phyloP scores from a whole-genome alignment of 2,329 filamentous ascomycete genomes.

The Dothidotthia symphoricarpi region DNA sequence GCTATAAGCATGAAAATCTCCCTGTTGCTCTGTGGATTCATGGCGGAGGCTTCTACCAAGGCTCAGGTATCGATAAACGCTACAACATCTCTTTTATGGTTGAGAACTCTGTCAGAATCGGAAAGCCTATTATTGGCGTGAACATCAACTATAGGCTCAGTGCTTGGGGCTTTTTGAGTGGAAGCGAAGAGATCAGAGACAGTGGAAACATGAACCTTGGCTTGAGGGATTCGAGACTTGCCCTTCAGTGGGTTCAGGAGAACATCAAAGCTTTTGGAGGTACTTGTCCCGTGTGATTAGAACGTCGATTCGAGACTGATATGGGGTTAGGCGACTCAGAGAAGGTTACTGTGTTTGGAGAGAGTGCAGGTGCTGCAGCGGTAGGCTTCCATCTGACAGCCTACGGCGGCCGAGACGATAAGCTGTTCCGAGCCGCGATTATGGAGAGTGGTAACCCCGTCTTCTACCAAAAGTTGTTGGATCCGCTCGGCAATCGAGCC shows the following conservation, averaged over 20 bases:
- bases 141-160: constrained; percentile 54
- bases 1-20: constrained; percentile 38
- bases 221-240: constrained; percentile 48
- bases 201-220: constrained; percentile 51
- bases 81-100: constrained; percentile 53
- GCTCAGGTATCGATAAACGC: constrained; percentile 53
- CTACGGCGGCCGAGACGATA: constrained; percentile 50
- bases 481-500: constrained; percentile 18
- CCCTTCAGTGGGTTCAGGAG: constrained; percentile 47
- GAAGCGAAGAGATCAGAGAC: constrained; percentile 30
- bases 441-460: constrained; percentile 47
- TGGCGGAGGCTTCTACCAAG: constrained; percentile 52
- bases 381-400: constrained; percentile 50
- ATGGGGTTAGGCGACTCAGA: constrained; percentile 34
- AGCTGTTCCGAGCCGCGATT: constrained; percentile 49
- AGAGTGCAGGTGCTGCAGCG: constrained; percentile 46
- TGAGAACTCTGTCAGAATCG: constrained; percentile 47
- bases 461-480: constrained; percentile 19
- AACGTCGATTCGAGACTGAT: constrained; percentile 25
- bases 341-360: constrained; percentile 49
- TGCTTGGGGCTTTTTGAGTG: constrained; percentile 63
- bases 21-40: constrained; percentile 59
- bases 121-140: constrained; percentile 49
- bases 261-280: constrained; percentile 48
- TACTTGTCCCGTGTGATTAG: constrained; percentile 29